phyloP scores from a whole-genome alignment of 2,329 filamentous ascomycete genomes.

The Aspergillus udagawae region DNA sequence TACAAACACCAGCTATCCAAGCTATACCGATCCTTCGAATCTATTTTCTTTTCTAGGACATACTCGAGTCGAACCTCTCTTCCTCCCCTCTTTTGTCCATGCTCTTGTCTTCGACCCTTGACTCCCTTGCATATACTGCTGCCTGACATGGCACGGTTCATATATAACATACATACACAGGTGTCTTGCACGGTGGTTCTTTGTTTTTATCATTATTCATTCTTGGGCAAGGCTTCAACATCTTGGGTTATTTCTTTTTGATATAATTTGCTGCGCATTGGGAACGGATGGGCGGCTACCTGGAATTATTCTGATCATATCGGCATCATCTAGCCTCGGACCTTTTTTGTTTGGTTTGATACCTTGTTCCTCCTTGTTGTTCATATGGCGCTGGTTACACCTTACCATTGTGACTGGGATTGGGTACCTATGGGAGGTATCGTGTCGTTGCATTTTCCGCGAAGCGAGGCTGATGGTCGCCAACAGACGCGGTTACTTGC shows the following conservation, averaged over 20 bases:
- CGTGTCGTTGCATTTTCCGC: conserved; percentile 20
- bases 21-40: neutral
- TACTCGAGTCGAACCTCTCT: neutral
- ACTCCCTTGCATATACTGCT: neutral
- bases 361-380: conserved; percentile 4
- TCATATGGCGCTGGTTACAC: conserved; percentile 8
- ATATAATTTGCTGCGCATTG: neutral
- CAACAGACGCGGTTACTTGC: neutral
- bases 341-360: neutral
- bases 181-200: conserved; percentile 6
- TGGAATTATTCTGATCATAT: neutral
- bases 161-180: neutral
- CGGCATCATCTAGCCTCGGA: conserved; percentile 1
- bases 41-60: neutral
- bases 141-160: neutral
- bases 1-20: neutral
- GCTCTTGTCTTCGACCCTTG: neutral
- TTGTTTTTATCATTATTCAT: neutral
- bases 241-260: neutral
- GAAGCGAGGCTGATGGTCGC: conserved; percentile 10
- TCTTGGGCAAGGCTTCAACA: neutral
- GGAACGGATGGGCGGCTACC: neutral
- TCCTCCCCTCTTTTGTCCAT: conserved; percentile 4
- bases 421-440: conserved; percentile 13
- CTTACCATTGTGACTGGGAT: conserved; percentile 1